Base-by-base conservation (phyloP, 306 rosid genomes). In the Trichosanthes truncata region DNA sequence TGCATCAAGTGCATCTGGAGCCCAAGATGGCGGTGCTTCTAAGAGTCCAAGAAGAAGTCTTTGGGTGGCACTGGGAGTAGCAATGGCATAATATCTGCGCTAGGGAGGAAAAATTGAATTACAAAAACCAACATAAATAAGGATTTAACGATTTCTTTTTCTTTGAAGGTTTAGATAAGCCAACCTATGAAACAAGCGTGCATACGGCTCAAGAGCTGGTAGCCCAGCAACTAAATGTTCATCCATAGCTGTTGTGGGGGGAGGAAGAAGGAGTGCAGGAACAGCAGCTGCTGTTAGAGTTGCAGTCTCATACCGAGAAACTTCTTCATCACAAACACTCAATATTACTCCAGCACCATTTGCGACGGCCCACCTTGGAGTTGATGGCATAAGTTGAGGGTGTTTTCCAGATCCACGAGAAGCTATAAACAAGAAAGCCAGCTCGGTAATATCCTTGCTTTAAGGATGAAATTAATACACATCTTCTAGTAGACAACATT, bases 1-100 rank as follows among this genome's bases (percentile, higher is more conserved):
- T 46, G 98, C 98, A 87, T 95, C 98, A 78, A 95, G 98, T 79
- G 98, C 98, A 89, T 95, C 98, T 15, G 98, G 98, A 81, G 98
- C 98, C 98, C 98, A 95, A 3, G 98, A 95, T 31, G 98, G 98
- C 6, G 98, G 98, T 65, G 98, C 98, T 89, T 95, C 98, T 74
- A 95, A 83, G 80, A 95, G 97, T 78, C 98, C 98, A 77, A 92
- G 93, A 84, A 95, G 97, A 82, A 95, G 98, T 88, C 98, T 91
- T 82, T 95, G 98, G 46, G 98, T 95, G 80, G 98, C 97, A 90
- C 98, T 95, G 80, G 98, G 98, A 82, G 98, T 95, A 79, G 98
- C 98, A 91, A 95, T 91, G 79, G 98, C 97, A 86, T 95, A 95
- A 84, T 95, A 95, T 85, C 98, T 95, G 82, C 81, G 25, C 73